Conservation (phyloP, 352 stramenopile genomes). For the Globisporangium splendens region DNA sequence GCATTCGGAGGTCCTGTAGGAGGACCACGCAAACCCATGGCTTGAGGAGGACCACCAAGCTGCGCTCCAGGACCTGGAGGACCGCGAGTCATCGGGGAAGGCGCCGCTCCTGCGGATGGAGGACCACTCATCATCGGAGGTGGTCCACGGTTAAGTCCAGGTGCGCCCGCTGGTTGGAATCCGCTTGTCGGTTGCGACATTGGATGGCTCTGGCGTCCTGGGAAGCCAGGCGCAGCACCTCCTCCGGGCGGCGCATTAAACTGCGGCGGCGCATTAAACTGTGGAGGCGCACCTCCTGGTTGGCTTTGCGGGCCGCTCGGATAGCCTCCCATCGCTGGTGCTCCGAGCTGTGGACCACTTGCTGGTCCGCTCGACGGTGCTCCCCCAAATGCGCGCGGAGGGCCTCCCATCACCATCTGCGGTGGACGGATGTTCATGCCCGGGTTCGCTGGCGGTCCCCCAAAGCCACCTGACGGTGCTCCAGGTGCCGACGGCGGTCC, state of each 20-base stretch:
- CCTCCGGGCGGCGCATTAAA: constrained; percentile 11
- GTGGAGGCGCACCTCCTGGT: constrained; percentile 11
- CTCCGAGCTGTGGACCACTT: constrained; percentile 9
- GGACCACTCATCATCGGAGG: constrained; percentile 31
- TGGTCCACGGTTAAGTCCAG: constrained; percentile 11
- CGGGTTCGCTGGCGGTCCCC: constrained; percentile 25
- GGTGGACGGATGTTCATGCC: constrained; percentile 25
- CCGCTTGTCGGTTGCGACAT: constrained; percentile 16
- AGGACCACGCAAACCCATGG: constrained; percentile 13
- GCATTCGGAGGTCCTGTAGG: constrained; percentile 13
- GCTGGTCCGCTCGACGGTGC: constrained; percentile 17
- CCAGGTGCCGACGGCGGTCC: constrained; percentile 11
- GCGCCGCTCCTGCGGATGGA: constrained; percentile 6
- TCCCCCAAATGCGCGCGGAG: constrained; percentile 14
- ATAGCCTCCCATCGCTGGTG: constrained; percentile 17
- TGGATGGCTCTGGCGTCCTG: constrained; percentile 13
- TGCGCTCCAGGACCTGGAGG: constrained; percentile 15
- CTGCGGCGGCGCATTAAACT: constrained; percentile 15
- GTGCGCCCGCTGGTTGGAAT: constrained; percentile 12
- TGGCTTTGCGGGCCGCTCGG: constrained; percentile 18
- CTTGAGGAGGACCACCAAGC: constrained; percentile 13
- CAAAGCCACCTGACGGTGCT: constrained; percentile 22
- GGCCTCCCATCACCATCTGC: constrained; percentile 11
- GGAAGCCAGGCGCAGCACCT: constrained; percentile 12
- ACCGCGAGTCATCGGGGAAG: constrained; percentile 16